A percentile compares a stretch with the other conserved stretches of the same genome.
phyloP scores from a whole-genome alignment of 805 yeast genomes.

The Ogataea chonburiensis region DNA sequence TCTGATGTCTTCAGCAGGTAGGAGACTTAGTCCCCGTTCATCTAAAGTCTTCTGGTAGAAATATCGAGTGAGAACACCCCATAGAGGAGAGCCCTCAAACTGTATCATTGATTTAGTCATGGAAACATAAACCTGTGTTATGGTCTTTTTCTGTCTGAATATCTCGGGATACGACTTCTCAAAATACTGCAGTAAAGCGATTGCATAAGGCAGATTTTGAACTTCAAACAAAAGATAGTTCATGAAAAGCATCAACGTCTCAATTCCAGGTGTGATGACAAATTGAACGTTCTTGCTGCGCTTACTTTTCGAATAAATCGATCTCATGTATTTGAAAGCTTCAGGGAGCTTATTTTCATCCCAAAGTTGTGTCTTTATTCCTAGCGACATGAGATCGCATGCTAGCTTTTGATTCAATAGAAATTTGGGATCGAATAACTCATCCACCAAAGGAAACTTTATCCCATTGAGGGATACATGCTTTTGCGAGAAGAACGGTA shows the following conservation, averaged over 20 bases:
- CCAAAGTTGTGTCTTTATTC: constrained; percentile 4
- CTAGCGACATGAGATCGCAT: constrained; percentile 5
- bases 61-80: constrained; percentile 19
- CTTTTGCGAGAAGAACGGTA: constrained; percentile 13
- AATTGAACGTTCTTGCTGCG: background rate
- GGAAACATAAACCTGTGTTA: constrained; percentile 12
- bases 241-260: constrained; percentile 13
- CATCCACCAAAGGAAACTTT: constrained; percentile 12
- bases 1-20: background rate
- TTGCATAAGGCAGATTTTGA: constrained; percentile 22
- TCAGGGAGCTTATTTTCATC: constrained; percentile 1
- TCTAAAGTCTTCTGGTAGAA: constrained; percentile 20
- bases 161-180: constrained; percentile 5
- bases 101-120: constrained; percentile 17
- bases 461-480: constrained; percentile 6
- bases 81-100: constrained; percentile 18
- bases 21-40: constrained; percentile 1
- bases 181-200: constrained; percentile 20
- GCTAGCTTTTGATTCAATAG: constrained; percentile 2
- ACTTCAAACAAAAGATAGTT: constrained; percentile 10
- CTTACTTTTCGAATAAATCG: background rate
- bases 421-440: constrained; percentile 3
- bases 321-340: constrained; percentile 11
- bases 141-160: constrained; percentile 5
- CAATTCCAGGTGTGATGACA: constrained; percentile 3